Base-by-base conservation (phyloP, 768 basidiomycete species). In the Tricholoma sp. region DNA sequence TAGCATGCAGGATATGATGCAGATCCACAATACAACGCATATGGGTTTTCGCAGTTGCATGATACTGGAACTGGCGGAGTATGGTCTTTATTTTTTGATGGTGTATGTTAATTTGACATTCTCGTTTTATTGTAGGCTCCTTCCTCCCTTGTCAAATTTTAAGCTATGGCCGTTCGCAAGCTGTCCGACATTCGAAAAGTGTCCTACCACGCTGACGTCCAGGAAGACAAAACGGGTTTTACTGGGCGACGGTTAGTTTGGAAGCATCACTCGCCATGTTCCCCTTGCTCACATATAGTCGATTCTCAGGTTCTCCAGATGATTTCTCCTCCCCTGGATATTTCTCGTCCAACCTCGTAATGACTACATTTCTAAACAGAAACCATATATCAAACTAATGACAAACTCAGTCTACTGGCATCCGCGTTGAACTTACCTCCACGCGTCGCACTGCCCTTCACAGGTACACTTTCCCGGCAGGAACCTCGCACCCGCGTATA, bases 301-400 rank as follows among this genome's bases (percentile, higher is more conserved):
- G 29, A 12, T 34, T 5, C 29, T 18, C 39, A 84, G 83, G 83
- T 11, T 71, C 74, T 32, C 79, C 83, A 4, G 84, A 85, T 57
- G 84, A 86, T 60, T 76, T 73, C 56, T 82, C 84, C 4, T 80
- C 82, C 13, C 85, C 85, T 0, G 85, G 85, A 50, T 87, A 85
- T 64, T 87, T 87, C 63, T 76, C 83, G 0, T 79, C 81, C 1
- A 84, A 84, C 60, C 69, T 86, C 11, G 52, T 53, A 29, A 15
- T n/a, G 51, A 5, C 24, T 4, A 12, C 13, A 5, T 42, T 41
- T 28, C 3, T 2, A 28, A 8, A 13, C 4, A 6, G 13, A 50
- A 28, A 15, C 3, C 6, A 2, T 4, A 41, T 42, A 3, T 4
- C 9, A 2, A 24, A 34, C 33, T 42, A 28, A 24, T 4, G n/a